These are phyloP conservation scores for Lactarius hatsudake DNA, from an alignment of 768 basidiomycete species.

Conservation along the genomic window DNA sequence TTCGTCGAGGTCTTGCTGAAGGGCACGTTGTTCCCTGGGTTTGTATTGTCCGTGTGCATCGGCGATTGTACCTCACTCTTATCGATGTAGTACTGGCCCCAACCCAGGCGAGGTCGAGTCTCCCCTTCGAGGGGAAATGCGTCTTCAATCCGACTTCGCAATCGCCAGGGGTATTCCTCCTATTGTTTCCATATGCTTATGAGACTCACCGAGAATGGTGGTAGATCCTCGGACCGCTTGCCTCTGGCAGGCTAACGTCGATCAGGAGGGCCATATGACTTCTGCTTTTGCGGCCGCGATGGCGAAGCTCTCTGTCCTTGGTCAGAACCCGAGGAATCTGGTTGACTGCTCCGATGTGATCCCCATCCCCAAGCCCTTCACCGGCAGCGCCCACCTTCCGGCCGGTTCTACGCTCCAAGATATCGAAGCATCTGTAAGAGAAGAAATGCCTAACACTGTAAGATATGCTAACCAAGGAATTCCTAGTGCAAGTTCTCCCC, in stretches of 20 bases:
- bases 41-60: background rate
- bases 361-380: constrained; percentile 12
- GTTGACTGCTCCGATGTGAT: constrained; percentile 29
- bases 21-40: constrained; percentile 35
- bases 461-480: background rate
- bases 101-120: constrained; percentile 35
- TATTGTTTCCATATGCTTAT: background rate
- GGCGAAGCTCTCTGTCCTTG: constrained; percentile 34
- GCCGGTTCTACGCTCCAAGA: constrained; percentile 6
- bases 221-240: constrained; percentile 37
- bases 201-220: background rate
- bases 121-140: constrained; percentile 36
- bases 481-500: background rate
- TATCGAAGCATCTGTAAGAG: constrained; percentile 12
- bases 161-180: constrained; percentile 30
- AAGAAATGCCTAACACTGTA: background rate
- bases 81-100: constrained; percentile 24
- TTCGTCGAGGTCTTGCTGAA: constrained; percentile 37
- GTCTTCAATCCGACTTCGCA: constrained; percentile 36
- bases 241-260: constrained; percentile 36
- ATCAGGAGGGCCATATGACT: constrained; percentile 33
- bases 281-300: constrained; percentile 33
- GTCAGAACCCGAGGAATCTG: constrained; percentile 27
- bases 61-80: background rate
- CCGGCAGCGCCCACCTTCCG: constrained; percentile 4